Evolutionary conservation across 306 rosid species (phyloP), one percentile per base, ranked within the genome.

Genomic region (Acmispon strigosus): DNA sequence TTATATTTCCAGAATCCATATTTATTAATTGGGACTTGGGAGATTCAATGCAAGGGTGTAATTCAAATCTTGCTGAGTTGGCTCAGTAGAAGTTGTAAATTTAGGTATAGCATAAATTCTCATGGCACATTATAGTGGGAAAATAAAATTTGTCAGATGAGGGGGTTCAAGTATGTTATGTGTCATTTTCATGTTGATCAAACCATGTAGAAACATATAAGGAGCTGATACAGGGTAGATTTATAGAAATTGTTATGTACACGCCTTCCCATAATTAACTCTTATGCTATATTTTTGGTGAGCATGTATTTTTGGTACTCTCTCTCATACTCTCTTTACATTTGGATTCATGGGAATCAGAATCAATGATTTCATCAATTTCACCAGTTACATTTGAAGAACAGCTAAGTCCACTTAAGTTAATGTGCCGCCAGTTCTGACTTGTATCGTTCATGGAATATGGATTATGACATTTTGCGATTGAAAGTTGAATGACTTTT

Each of bases 161-260:
- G 60, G n/a, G n/a, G n/a, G n/a, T n/a, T n/a, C n/a, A n/a, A n/a
- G n/a, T n/a, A n/a, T 29, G 43, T 34, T 50, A 55, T 19, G 17
- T 59, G 55, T 54, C 54, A 29, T 69, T 62, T 73, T 50, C 59
- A 61, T 24, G 69, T 55, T 62, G 57, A 62, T 69, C 57, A 54
- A 56, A 44, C 60, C 43, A 22, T 68, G 58, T 34, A 50, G 22
- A 42, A 51, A 10, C n/a, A 20, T 57, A 36, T 13, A 22, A 58
- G 69, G 55, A 37, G 54, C 37, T 12, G 61, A 57, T 76, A 58
- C 75, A 44, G 73, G 60, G 49, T 62, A 53, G 45, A 70, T 49
- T 59, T 41, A 11, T 32, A 56, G 4, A 70, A 66, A 17, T 45
- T 16, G 36, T 37, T 11, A 75, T 63, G 60, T 50, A 64, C 58